Percentiles rank a stretch among this genome's conserved stretches.
Conservation (phyloP, 2,329 filamentous ascomycete species). For the Nemania sp. region DNA sequence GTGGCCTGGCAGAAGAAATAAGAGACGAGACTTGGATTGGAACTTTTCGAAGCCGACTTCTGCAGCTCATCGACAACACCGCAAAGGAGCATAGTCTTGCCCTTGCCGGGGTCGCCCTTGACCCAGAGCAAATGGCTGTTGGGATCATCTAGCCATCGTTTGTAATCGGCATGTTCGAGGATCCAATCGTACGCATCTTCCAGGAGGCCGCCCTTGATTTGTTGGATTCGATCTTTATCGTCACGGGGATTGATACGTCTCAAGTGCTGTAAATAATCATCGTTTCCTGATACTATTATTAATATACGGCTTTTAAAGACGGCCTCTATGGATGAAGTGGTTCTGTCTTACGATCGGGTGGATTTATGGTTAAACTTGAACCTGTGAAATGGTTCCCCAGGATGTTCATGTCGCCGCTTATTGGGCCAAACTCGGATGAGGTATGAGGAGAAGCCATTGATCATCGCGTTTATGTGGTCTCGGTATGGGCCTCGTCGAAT, state of each 20-base stretch:
- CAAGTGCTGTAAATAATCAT: too few species aligned
- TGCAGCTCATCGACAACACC: conserved; percentile 54
- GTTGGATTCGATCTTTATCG: background rate
- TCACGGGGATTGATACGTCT: background rate
- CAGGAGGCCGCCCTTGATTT: conserved; percentile 38
- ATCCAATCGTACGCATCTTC: conserved; percentile 54
- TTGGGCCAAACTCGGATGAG: too few species aligned
- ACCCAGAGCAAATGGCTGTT: conserved; percentile 52
- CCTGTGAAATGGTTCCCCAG: too few species aligned
- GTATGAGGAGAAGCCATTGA: too few species aligned
- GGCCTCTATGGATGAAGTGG: too few species aligned
- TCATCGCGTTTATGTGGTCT: too few species aligned
- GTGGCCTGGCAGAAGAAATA: background rate
- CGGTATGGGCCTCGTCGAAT: too few species aligned
- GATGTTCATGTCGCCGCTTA: too few species aligned
- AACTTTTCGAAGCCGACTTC: background rate
- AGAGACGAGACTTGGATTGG: background rate
- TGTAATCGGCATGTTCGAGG: conserved; percentile 35
- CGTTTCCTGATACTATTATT: too few species aligned
- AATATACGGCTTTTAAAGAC: too few species aligned
- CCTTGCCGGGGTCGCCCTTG: conserved; percentile 55
- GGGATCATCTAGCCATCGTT: background rate
- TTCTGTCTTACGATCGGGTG: too few species aligned
- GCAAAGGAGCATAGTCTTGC: conserved; percentile 59
- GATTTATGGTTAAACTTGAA: too few species aligned